Evolutionary conservation across 2,329 filamentous ascomycete genomes (phyloP), one percentile per base, ranked within the genome.

Genomic region (Sporothrix mexicana): DNA sequence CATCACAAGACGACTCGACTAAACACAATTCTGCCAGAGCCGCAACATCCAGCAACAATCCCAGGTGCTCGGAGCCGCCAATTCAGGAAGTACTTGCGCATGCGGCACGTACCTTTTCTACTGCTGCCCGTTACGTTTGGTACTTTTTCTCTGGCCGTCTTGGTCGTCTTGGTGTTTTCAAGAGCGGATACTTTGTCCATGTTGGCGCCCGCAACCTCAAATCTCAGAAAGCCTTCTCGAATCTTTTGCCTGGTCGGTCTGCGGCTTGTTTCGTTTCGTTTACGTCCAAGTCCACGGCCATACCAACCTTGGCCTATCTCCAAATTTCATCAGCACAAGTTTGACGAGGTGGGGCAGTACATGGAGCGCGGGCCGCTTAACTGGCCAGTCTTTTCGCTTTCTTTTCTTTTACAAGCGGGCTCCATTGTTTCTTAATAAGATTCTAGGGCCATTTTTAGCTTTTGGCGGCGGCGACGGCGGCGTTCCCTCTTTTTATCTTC

Each of bases 351-450:
- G 66, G 49, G 36, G 67, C 30, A 53, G 20, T n/a, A 45, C 13
- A 20, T 53, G 23, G 45, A 68, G 47, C 45, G 30, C 49, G 49
- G 66, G 66, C 49, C 30, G 30, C 66, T 49, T 53, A 8, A 53
- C 8, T 10, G 20, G n/a, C 51, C 51, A 41, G 13, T 68, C 62
- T 30, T 67, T 20, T 62, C 17, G 9, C 47, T 45, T 10, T 41
- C 30, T 20, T 20, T 13, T 45, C 23, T 20, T 64, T 43, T 45
- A 20, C 12, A 45, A 64, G 36, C 10, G 25, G 55, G 36, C 41
- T 45, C 12, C 61, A 41, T 67, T 67, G 23, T 36, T 47, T 69
- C 66, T 55, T 43, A 57, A 57, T 57, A 45, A 69, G 30, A 59
- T 45, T 30, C n/a, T 69, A 66, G 51, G 67, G 66, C 47, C 64